Evolutionary conservation across 768 basidiomycete species (phyloP), one percentile per base, ranked within the genome.

Genomic region (Favolaschia claudopus): DNA sequence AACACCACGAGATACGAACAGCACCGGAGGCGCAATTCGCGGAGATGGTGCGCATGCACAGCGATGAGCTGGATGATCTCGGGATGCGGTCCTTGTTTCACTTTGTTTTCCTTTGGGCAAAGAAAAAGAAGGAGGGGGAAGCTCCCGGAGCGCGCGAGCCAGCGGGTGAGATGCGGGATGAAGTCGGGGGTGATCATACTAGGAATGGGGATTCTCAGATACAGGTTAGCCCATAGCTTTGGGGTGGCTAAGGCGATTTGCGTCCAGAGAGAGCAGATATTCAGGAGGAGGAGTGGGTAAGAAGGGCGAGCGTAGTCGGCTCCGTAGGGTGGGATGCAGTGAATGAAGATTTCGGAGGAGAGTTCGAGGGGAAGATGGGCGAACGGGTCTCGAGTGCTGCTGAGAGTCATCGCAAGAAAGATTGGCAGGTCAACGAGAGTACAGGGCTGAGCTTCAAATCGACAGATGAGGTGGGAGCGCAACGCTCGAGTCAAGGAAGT

Each of bases 331-430:
- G 46, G 32, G 36, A 22, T 10, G 32, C 32, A 47, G 15, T 34
- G 17, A n/a, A 22, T 47, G 46, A 47, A 47, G 20, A 47, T 47
- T 47, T 47, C 46, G 46, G 31, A 47, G 22, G 46, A 34, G 46
- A 47, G 32, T 34, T 47, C 46, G 46, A 19, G 15, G 8, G 46
- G 46, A 4, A 47, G 17, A n/a, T 33, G 46, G 36, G 46, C 46
- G 7, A 47, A 33, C 20, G 46, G 46, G 24, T 47, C 32, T 14
- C 36, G 46, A n/a, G n/a, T n/a, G n/a, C n/a, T n/a, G n/a, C n/a
- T n/a, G n/a, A n/a, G n/a, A n/a, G n/a, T n/a, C n/a, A n/a, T n/a
- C n/a, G n/a, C n/a, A n/a, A n/a, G n/a, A n/a, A n/a, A n/a, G n/a
- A n/a, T n/a, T n/a, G n/a, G n/a, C n/a, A n/a, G n/a, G n/a, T n/a